These are phyloP conservation scores for Entoloma clypeatum DNA, from an alignment of 1,284 basidiomycete genomes.

Conservation along the genomic window DNA sequence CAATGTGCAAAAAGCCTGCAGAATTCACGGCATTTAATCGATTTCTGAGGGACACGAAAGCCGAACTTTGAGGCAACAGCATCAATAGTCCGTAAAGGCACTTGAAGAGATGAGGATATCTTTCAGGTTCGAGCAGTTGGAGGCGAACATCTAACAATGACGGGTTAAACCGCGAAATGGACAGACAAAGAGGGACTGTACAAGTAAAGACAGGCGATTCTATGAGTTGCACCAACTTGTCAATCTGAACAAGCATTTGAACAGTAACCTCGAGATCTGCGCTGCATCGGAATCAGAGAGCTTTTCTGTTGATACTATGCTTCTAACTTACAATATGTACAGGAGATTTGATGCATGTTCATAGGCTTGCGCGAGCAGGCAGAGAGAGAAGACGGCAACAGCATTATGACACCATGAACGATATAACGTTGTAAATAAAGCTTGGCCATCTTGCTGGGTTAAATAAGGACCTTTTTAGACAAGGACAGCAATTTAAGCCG, in stretches of 20 bases:
- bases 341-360: slow-evolving; percentile 97
- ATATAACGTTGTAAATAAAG: slow-evolving; percentile 89
- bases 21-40: slow-evolving; percentile 94
- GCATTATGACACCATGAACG: slow-evolving; percentile 99
- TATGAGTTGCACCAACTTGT: slow-evolving; percentile 97
- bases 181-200: slow-evolving; percentile 32
- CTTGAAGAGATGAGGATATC: slow-evolving; percentile 96
- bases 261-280: slow-evolving; percentile 97
- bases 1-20: slow-evolving; percentile 87
- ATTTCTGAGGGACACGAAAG: slow-evolving; percentile 93
- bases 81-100: slow-evolving; percentile 97
- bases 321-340: slow-evolving; percentile 81
- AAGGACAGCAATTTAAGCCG: slow-evolving; percentile 1
- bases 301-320: slow-evolving; percentile 1
- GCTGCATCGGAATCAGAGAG: slow-evolving; percentile 38
- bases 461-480: not conserved
- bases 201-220: slow-evolving; percentile 99
- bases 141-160: slow-evolving; percentile 77
- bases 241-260: slow-evolving; percentile 91
- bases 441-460: slow-evolving; percentile 93
- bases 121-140: slow-evolving; percentile 95
- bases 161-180: slow-evolving; percentile 4
- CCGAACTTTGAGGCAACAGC: slow-evolving; percentile 95
- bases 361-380: slow-evolving; percentile 95
- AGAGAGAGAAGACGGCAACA: slow-evolving; percentile 93